These are phyloP conservation scores for Multifurca ochricompacta DNA, from an alignment of 768 basidiomycete genomes.

Conservation along the genomic window DNA sequence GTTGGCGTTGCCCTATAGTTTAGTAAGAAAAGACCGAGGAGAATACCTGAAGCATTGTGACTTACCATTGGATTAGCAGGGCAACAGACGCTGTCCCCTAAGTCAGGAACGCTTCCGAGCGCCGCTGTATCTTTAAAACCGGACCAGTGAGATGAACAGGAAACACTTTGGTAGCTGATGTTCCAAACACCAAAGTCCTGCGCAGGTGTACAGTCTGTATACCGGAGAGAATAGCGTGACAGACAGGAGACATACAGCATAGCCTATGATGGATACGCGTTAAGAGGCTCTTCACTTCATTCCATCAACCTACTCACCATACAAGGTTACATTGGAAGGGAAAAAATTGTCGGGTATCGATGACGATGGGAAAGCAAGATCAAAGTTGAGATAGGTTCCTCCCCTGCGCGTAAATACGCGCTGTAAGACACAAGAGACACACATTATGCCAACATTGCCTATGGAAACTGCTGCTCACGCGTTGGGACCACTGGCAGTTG, in stretches of 20 bases:
- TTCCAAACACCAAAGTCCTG: conserved; percentile 90
- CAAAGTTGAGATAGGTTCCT: conserved; percentile 69
- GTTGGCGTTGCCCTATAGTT: conserved; percentile 17
- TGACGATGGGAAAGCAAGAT: conserved; percentile 68
- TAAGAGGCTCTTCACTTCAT: not conserved
- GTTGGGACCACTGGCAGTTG: conserved; percentile 52
- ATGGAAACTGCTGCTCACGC: conserved; percentile 36
- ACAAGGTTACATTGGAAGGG: conserved; percentile 57
- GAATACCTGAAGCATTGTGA: conserved; percentile 2
- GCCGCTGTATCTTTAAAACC: conserved; percentile 53
- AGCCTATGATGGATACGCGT: conserved; percentile 27
- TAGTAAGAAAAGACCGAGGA: not conserved
- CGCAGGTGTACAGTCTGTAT: not conserved
- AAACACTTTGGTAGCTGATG: conserved; percentile 56
- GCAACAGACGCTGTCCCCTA: conserved; percentile 61
- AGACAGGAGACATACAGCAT: conserved; percentile 28
- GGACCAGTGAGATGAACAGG: conserved; percentile 56
- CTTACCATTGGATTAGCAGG: conserved; percentile 58
- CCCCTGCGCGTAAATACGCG: conserved; percentile 36
- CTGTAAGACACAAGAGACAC: not conserved
- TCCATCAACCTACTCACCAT: conserved; percentile 37
- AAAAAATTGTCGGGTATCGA: conserved; percentile 66
- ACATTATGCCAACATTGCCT: not conserved
- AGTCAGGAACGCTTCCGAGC: conserved; percentile 54
- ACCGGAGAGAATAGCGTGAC: not conserved